Percentiles rank a stretch among this genome's conserved stretches.
phyloP scores from a whole-genome alignment of 2,329 filamentous ascomycete genomes.

The Fusarium anguioides region DNA sequence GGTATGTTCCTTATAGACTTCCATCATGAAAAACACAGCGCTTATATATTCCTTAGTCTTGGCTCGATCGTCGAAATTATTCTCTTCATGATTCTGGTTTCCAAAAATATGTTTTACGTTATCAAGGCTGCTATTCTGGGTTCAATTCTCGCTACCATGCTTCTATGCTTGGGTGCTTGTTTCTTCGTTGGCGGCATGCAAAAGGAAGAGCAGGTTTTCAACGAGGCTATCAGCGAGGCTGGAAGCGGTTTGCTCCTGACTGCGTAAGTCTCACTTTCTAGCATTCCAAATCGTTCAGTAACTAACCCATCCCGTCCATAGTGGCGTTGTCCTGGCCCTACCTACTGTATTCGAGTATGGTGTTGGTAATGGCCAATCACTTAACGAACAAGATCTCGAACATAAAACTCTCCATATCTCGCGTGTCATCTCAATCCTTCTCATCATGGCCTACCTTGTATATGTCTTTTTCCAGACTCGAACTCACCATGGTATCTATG shows the following conservation, averaged over 20 bases:
- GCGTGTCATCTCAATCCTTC: slow-evolving; percentile 75
- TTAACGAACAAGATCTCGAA: slow-evolving; percentile 55
- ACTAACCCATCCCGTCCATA: slow-evolving; percentile 44
- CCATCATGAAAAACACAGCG: background rate
- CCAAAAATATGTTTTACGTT: slow-evolving; percentile 68
- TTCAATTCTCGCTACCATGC: slow-evolving; percentile 83
- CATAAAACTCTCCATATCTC: slow-evolving; percentile 72
- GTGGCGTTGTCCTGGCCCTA: slow-evolving; percentile 54
- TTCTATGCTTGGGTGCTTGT: slow-evolving; percentile 82
- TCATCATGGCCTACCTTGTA: slow-evolving; percentile 74
- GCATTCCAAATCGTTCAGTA: slow-evolving; percentile 32
- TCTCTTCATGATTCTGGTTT: slow-evolving; percentile 81
- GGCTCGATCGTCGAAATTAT: slow-evolving; percentile 85
- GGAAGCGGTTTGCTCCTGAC: slow-evolving; percentile 82
- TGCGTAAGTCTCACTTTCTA: slow-evolving; percentile 66
- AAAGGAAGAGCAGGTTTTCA: slow-evolving; percentile 76
- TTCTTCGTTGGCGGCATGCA: slow-evolving; percentile 81
- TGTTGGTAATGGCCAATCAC: slow-evolving; percentile 45
- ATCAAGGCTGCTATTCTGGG: slow-evolving; percentile 87
- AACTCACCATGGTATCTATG: slow-evolving; percentile 81
- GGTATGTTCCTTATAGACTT: slow-evolving; percentile 50
- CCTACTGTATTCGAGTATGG: slow-evolving; percentile 68
- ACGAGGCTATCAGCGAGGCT: slow-evolving; percentile 80
- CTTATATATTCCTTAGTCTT: slow-evolving; percentile 53
- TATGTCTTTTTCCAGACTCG: slow-evolving; percentile 80